phyloP scores from a whole-genome alignment of 75 land plant genomes.

The Picea glauca region DNA sequence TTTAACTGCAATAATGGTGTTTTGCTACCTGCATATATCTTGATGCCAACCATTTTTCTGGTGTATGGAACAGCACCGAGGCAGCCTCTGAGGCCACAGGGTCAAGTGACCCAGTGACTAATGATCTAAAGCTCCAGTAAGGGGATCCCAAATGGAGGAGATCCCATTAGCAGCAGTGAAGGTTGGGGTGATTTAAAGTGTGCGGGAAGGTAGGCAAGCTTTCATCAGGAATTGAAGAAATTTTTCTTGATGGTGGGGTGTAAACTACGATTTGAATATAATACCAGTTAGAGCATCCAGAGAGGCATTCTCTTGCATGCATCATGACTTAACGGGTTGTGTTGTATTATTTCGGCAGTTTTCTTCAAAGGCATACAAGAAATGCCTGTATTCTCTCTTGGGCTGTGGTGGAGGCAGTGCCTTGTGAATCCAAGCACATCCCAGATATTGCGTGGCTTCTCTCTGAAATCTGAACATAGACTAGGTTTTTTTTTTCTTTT shows the following conservation, averaged over 20 bases:
- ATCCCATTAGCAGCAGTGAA: constrained; percentile 1
- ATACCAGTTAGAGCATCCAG: not conserved
- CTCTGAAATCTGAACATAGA: not conserved
- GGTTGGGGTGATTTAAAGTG: constrained; percentile 2
- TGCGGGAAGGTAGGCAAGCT: not conserved
- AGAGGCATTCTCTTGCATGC: constrained; percentile 6
- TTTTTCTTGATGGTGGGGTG: not conserved
- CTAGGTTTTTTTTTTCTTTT: not conserved
- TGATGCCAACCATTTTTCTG: not conserved
- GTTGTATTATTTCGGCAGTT: constrained; percentile 11
- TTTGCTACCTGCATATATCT: not conserved
- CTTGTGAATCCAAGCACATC: not conserved
- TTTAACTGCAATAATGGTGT: not conserved
- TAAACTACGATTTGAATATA: constrained; percentile 9
- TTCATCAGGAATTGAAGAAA: not conserved
- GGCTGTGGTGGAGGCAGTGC: not conserved
- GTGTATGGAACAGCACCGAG: not conserved
- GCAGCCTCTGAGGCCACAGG: constrained; percentile 9
- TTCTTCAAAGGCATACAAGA: not conserved
- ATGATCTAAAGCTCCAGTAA: not conserved
- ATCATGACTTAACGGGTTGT: not conserved
- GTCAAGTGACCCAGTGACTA: constrained; percentile 9
- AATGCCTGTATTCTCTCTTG: constrained; percentile 3
- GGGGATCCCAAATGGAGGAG: not conserved
- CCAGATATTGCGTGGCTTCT: constrained; percentile 10